phyloP scores from a whole-genome alignment of 768 basidiomycete species.

The Suillus variegatus region DNA sequence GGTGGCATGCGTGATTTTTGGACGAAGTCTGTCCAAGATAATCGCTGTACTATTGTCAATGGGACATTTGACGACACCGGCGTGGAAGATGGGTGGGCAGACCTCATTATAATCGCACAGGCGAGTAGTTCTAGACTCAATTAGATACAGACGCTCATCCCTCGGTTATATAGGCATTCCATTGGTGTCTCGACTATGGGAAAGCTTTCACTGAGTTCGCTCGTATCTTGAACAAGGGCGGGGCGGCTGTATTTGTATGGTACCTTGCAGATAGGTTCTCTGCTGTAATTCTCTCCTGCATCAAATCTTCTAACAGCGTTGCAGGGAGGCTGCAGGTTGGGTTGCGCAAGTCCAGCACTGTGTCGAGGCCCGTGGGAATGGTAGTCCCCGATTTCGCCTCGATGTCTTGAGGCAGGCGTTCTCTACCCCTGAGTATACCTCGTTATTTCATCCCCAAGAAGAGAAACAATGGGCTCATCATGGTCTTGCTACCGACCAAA shows the following conservation, averaged over 20 bases:
- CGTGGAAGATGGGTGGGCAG: conserved; percentile 69
- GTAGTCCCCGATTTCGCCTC: conserved; percentile 81
- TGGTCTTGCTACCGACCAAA: conserved; percentile 53
- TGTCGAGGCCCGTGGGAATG: conserved; percentile 61
- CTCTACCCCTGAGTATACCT: conserved; percentile 57
- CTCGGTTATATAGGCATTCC: conserved; percentile 65
- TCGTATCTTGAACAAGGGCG: conserved; percentile 74
- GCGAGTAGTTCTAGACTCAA: conserved; percentile 40
- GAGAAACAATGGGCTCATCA: conserved; percentile 57
- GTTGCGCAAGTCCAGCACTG: conserved; percentile 69
- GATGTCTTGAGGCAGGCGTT: conserved; percentile 74
- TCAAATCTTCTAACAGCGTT: not conserved
- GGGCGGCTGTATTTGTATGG: conserved; percentile 78
- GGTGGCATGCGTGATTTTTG: conserved; percentile 70
- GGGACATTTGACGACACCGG: conserved; percentile 71
- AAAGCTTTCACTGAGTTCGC: conserved; percentile 56
- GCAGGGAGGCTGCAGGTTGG: conserved; percentile 69
- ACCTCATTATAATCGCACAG: conserved; percentile 80
- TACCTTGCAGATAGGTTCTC: conserved; percentile 81
- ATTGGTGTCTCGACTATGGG: conserved; percentile 87
- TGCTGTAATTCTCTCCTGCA: not conserved
- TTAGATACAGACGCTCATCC: not conserved
- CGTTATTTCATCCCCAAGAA: conserved; percentile 58
- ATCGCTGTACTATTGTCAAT: conserved; percentile 42
- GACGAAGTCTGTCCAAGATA: not conserved